Conservation (phyloP, 2,329 filamentous ascomycete genomes). For the Aspergillus unguis region DNA sequence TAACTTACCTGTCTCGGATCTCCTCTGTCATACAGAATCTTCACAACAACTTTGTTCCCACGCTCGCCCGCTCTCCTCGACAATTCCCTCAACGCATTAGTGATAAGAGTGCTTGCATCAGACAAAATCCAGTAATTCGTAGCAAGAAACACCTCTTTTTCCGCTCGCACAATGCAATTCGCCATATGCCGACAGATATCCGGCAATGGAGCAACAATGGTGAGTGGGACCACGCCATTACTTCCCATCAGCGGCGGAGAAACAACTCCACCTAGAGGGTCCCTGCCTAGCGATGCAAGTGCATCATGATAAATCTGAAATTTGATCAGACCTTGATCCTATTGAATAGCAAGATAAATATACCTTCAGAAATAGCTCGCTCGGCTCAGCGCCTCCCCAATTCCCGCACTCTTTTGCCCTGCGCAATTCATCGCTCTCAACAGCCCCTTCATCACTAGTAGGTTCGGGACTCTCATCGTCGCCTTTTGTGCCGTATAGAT, state of each 20-base stretch:
- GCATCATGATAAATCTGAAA: conserved; percentile 62
- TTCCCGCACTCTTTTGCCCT: conserved; percentile 61
- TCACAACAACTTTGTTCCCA: conserved; percentile 60
- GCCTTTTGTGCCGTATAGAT: conserved; percentile 49
- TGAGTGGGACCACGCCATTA: conserved; percentile 63
- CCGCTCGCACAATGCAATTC: conserved; percentile 69
- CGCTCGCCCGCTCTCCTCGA: conserved; percentile 61
- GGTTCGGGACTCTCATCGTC: conserved; percentile 21
- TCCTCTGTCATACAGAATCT: conserved; percentile 72
- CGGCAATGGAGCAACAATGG: conserved; percentile 65
- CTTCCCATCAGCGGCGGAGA: conserved; percentile 60
- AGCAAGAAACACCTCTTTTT: conserved; percentile 68
- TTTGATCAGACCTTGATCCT: not conserved
- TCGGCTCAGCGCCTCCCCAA: conserved; percentile 63
- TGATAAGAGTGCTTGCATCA: conserved; percentile 64
- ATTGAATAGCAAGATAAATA: conserved; percentile 6
- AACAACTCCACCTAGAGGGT: conserved; percentile 48
- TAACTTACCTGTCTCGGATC: conserved; percentile 54
- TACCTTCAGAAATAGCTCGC: conserved; percentile 64
- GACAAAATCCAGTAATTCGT: conserved; percentile 76
- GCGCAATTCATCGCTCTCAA: conserved; percentile 46
- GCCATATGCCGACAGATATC: conserved; percentile 73
- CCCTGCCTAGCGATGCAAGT: conserved; percentile 42
- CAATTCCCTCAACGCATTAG: conserved; percentile 65
- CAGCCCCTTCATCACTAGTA: conserved; percentile 19